Conservation (phyloP, 2,329 filamentous ascomycete species). For the Mycosphaerelloides madeirae region DNA sequence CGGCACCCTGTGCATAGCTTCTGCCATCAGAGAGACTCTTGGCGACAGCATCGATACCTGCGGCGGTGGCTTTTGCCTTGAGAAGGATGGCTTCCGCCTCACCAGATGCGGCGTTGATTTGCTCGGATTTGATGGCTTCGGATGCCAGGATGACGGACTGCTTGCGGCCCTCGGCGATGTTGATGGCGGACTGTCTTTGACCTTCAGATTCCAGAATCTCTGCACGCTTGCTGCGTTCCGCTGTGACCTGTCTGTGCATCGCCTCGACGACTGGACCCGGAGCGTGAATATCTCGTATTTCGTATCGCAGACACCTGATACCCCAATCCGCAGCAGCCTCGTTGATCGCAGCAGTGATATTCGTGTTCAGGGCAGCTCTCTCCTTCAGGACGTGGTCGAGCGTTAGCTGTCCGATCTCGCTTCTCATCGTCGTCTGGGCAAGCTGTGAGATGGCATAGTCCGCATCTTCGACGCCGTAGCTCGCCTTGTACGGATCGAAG, state of each 20-base stretch:
- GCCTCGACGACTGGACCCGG: slow-evolving; percentile 89
- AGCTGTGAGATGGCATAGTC: slow-evolving; percentile 98
- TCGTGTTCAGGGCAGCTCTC: slow-evolving; percentile 89
- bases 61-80: slow-evolving; percentile 78
- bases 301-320: slow-evolving; percentile 90
- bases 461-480: slow-evolving; percentile 96
- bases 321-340: slow-evolving; percentile 97
- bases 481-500: slow-evolving; percentile 97
- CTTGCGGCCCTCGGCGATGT: slow-evolving; percentile 96
- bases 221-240: slow-evolving; percentile 92
- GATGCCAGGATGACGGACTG: slow-evolving; percentile 95
- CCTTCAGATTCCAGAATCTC: slow-evolving; percentile 97
- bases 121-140: slow-evolving; percentile 81
- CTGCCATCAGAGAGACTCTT: slow-evolving; percentile 58
- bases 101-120: slow-evolving; percentile 88
- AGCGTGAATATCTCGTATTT: slow-evolving; percentile 97
- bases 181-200: slow-evolving; percentile 95
- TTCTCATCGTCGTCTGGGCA: slow-evolving; percentile 97
- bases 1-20: slow-evolving; percentile 71
- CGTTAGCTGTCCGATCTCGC: slow-evolving; percentile 91
- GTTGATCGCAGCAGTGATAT: slow-evolving; percentile 98
- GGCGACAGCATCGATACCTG: slow-evolving; percentile 82
- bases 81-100: slow-evolving; percentile 90
- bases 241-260: slow-evolving; percentile 97
- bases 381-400: slow-evolving; percentile 98